Evolutionary conservation across 2,329 filamentous ascomycete species (phyloP), one percentile per base, ranked within the genome.

Genomic region (Purpureocillium takamizusanense): DNA sequence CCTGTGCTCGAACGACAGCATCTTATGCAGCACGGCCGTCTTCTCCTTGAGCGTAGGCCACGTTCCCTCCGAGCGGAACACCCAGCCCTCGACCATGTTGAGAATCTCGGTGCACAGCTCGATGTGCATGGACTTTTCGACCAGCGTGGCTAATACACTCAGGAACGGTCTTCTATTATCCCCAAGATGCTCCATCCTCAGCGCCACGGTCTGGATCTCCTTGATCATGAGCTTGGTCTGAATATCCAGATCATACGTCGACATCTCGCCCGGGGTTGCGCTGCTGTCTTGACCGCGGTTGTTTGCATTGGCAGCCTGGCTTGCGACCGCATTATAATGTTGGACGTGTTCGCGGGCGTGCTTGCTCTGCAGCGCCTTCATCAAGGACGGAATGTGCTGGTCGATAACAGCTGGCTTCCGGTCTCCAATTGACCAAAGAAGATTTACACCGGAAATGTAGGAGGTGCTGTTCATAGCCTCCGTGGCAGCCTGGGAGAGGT

Each of bases 1-100:
- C 30, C 92, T 77, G 41, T 86, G 79, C 61, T 99, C 92, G 50
- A 98, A 98, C 0, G 89, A 81, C 13, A 97, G 68, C 92, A 99
- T 99, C 65, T 98, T 99, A 52, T 94, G 89, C n/a, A 99, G 67
- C 1, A 99, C 92, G 1, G 94, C 94, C 1, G 90, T 97, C 68
- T 98, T 98, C 63, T 98, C 94, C 60, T 99, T 99, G 2, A 98
- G 72, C 0, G 92, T 98, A 1, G 92, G 92, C 74, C 92, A 95
- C 2, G 88, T 92, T 46, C 95, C 92, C 42, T 87, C 89, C 0
- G 87, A 92, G 47, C 87, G 78, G 68, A 99, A 98, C 6, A 98
- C 86, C 94, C 94, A 99, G 25, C 74, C 76, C 57, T 97, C 90
- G 4, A 95, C 90, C 76, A 98, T 90, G 36, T 83, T 79, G 21